Base-by-base conservation (phyloP, 805 yeast species). In the Zygoascus bituminiphila region DNA sequence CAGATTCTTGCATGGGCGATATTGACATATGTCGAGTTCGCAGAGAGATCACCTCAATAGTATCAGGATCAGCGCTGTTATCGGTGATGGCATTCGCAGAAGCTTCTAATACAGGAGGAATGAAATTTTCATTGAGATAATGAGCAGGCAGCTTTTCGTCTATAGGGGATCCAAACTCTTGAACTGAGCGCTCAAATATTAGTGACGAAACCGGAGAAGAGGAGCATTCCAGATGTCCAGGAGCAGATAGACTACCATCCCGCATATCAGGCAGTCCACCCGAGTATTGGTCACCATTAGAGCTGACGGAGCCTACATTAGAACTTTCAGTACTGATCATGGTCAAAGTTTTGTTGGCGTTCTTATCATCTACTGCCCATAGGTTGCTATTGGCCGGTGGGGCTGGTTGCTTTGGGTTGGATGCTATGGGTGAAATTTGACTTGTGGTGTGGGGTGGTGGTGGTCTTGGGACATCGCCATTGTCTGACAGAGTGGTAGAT, bases 21-120 rank as follows among this genome's bases (percentile, higher is more conserved):
- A 26, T 8, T 2, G 44, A 41, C 22, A 41, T 10, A 23, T 17
- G 20, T 24, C 36, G 25, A 53, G 83, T 71, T 50, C 82, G 68
- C 31, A 82, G 69, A 57, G 81, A 80, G 15, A 86, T 79, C 65
- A 87, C 77, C 51, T 84, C 89, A 12, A 85, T 79, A 47, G 76
- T 74, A 54, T 84, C 82, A 51, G 88, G 73, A 57, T 82, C 77
- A 4, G 83, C 70, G 40, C 70, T 66, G 9, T 67, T 58, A 57
- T 79, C 80, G 12, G 81, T 76, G 39, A 80, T 72, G 33, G 84
- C 69, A 51, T 82, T 78, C 17, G 81, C 74, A 4, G 93, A 77
- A 7, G 95, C 87, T 57, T 86, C 95, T 56, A 87, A 69, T 5
- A 86, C 86, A 0, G 96, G 89, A 1, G 94, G 84, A 19, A 87